Base-by-base conservation (phyloP, 768 basidiomycete species). In the Gelatoporia subvermispora region DNA sequence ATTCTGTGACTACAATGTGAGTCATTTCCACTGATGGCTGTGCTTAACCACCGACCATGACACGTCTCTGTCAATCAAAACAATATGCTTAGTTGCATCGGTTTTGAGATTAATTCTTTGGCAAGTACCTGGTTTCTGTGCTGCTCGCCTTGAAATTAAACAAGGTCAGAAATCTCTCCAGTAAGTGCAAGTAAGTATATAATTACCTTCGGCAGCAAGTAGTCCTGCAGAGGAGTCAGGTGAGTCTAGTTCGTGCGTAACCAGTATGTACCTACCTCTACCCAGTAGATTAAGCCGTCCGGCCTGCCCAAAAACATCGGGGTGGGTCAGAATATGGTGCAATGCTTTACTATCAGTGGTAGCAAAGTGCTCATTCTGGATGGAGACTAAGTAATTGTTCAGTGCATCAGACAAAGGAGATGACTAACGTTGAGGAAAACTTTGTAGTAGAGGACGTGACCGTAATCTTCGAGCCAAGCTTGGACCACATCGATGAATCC, bases 271-370 rank as follows among this genome's bases (percentile, higher is more conserved):
- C 28, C 13, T 5, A 31, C 28, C 28, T 31, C 13, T 31, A 13
- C 28, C 28, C 28, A 31, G 28, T 5, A 31, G 28, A 31, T 13
- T 31, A 5, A 31, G 7, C 28, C 28, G 28, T 13, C 61, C 21
- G 0, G 84, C 72, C 54, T 87, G 88, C 51, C 79, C 76, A 52
- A 82, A 88, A 24, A 71, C 67, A 17, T 73, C 64, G 20, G 68
- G 68, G 48, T 85, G 79, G 52, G 73, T 72, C n/a, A 91, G 68
- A 42, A 92, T 68, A 54, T 89, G 81, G 41, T 75, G 74, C 35
- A 90, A 34, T 0, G 85, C 87, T 24, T 78, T 76, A 0, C 78
- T 67, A 56, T 89, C 88, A 47, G 71, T 62, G 0, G 53, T 55
- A 13, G 13, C 28, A 13, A 31, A 13, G 13, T 31, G 28, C 13